Evolutionary conservation across 1,284 basidiomycete genomes (phyloP).

Genomic region (Apiotrichum siamense): DNA sequence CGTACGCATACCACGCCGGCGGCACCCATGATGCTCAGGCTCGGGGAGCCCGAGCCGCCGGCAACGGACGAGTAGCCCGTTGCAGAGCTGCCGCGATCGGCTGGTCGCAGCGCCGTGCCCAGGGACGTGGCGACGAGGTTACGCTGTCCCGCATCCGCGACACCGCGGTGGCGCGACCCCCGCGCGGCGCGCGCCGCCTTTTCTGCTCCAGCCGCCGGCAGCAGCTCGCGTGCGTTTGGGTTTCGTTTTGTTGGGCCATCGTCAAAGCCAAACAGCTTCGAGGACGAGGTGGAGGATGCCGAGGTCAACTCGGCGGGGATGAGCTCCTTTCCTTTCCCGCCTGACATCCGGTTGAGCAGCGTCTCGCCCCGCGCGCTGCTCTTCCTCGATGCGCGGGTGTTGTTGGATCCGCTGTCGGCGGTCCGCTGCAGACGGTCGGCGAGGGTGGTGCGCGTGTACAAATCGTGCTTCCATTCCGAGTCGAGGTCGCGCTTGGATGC

Average conservation of each 20-base stretch:
- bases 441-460: conserved; percentile 22
- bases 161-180: conserved; percentile 1
- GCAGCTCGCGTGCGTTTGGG: conserved; percentile 31
- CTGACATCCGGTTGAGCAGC: conserved; percentile 24
- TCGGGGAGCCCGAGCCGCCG: not conserved
- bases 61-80: conserved; percentile 7
- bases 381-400: not conserved
- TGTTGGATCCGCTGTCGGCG: conserved; percentile 1
- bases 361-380: not conserved
- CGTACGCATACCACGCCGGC: conserved; percentile 57
- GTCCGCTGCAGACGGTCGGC: conserved; percentile 21
- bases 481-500: conserved; percentile 24
- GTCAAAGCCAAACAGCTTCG: conserved; percentile 1
- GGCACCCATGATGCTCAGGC: conserved; percentile 69
- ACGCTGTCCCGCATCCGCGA: not conserved
- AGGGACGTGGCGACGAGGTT: not conserved
- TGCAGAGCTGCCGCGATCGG: conserved; percentile 5
- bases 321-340: conserved; percentile 29
- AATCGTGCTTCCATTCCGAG: conserved; percentile 41
- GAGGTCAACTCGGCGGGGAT: not conserved
- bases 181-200: conserved; percentile 2
- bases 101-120: not conserved
- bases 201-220: too few species aligned
- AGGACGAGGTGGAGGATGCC: not conserved
- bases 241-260: too few species aligned